These are phyloP conservation scores for Phytophthora melonis DNA, from an alignment of 352 stramenopile genomes.

Conservation along the genomic window DNA sequence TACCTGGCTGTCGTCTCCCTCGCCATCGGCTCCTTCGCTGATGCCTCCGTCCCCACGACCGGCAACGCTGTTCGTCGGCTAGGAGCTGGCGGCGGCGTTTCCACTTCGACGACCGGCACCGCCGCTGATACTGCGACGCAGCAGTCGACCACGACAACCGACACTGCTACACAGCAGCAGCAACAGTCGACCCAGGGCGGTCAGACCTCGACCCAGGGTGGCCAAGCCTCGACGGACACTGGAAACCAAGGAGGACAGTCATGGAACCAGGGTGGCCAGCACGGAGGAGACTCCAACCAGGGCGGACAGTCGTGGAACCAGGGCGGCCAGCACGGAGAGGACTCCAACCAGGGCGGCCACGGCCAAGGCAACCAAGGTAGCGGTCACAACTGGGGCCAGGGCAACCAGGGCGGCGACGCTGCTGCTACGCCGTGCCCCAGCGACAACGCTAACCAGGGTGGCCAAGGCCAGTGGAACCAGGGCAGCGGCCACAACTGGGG, in stretches of 20 bases:
- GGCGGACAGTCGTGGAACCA: background rate
- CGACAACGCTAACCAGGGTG: background rate
- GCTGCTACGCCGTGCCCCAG: too few species aligned
- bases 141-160: constrained; percentile 20
- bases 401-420: constrained; percentile 2
- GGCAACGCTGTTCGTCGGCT: constrained; percentile 27
- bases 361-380: background rate
- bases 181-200: constrained; percentile 20
- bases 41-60: constrained; percentile 26
- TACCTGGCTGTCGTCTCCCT: constrained; percentile 38
- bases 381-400: background rate
- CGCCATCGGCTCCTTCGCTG: constrained; percentile 24
- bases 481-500: constrained; percentile 1
- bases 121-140: constrained; percentile 6
- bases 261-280: constrained; percentile 8
- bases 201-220: constrained; percentile 12
- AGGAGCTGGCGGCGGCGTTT: constrained; percentile 33
- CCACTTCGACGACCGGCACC: constrained; percentile 33
- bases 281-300: background rate
- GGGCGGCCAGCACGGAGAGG: background rate
- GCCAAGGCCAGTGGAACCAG: background rate
- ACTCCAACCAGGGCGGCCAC: constrained; percentile 9
- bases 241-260: constrained; percentile 8
- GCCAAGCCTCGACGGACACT: background rate
- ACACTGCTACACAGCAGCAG: constrained; percentile 4